Evolutionary conservation across 345 rosid genomes (phyloP).

Genomic region (Excoecaria cochinchinensis): DNA sequence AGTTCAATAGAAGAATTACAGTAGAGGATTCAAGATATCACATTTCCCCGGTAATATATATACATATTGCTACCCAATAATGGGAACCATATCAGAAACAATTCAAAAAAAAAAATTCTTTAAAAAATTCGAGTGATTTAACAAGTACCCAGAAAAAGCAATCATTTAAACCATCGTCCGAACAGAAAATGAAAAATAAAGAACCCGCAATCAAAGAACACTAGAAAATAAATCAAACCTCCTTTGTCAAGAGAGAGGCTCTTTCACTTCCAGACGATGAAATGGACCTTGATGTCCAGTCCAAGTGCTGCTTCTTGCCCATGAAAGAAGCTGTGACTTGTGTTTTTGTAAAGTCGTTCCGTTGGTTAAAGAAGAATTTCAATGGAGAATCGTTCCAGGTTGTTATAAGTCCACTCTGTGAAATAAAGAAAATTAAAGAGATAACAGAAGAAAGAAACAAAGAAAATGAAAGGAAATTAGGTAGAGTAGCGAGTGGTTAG

Average conservation of each 20-base stretch:
- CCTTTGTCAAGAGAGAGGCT: conserved; percentile 56
- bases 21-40: background rate
- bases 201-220: conserved; percentile 1
- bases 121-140: conserved; percentile 3
- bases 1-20: background rate
- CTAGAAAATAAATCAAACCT: conserved; percentile 28
- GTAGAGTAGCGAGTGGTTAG: too few species aligned
- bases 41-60: too few species aligned
- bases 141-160: conserved; percentile 16
- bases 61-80: too few species aligned
- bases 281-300: conserved; percentile 51
- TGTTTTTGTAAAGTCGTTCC: too few species aligned
- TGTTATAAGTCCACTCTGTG: too few species aligned
- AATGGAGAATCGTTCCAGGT: too few species aligned
- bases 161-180: background rate
- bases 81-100: background rate
- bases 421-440: too few species aligned
- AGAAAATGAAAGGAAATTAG: too few species aligned
- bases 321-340: conserved; percentile 22
- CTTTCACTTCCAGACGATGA: conserved; percentile 49
- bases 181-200: background rate
- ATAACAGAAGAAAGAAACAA: too few species aligned
- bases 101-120: background rate
- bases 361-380: too few species aligned
- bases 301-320: conserved; percentile 62